A percentile compares a stretch with the other conserved stretches of the same genome.
These are phyloP conservation scores for Xanthoparmelia taractica DNA, from an alignment of 495 filamentous ascomycete genomes.

Conservation along the genomic window DNA sequence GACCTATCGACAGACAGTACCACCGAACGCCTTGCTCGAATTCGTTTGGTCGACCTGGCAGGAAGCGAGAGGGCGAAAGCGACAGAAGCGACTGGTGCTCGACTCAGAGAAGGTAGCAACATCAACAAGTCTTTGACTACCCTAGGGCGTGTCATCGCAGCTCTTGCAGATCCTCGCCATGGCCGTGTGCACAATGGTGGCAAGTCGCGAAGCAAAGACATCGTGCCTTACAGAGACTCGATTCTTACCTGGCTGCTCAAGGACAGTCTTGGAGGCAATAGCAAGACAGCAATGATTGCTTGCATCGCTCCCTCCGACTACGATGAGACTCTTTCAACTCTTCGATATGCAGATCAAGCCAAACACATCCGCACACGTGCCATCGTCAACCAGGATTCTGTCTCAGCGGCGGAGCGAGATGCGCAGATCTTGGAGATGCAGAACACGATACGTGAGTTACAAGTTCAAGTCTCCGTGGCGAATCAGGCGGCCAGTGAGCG, in stretches of 20 bases:
- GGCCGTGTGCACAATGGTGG: constrained; percentile 35
- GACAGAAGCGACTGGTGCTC: constrained; percentile 85
- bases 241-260: constrained; percentile 98
- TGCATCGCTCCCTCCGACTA: constrained; percentile 94
- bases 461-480: constrained; percentile 57
- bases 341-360: constrained; percentile 95
- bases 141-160: constrained; percentile 92
- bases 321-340: constrained; percentile 90
- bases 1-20: constrained; percentile 91
- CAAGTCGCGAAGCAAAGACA: constrained; percentile 52
- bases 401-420: constrained; percentile 81
- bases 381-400: constrained; percentile 87
- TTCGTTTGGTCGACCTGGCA: constrained; percentile 90
- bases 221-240: constrained; percentile 89
- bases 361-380: constrained; percentile 96
- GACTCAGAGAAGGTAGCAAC: constrained; percentile 88
- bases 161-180: constrained; percentile 75
- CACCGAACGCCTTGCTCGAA: constrained; percentile 85
- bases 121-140: constrained; percentile 99
- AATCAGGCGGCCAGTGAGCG: constrained; percentile 29
- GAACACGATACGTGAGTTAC: constrained; percentile 77
- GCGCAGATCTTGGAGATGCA: constrained; percentile 90
- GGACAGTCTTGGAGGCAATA: constrained; percentile 89
- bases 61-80: constrained; percentile 92
- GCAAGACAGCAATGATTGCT: constrained; percentile 97